Evolutionary conservation across 345 rosid genomes (phyloP).

Genomic region (Turnera subulata): DNA sequence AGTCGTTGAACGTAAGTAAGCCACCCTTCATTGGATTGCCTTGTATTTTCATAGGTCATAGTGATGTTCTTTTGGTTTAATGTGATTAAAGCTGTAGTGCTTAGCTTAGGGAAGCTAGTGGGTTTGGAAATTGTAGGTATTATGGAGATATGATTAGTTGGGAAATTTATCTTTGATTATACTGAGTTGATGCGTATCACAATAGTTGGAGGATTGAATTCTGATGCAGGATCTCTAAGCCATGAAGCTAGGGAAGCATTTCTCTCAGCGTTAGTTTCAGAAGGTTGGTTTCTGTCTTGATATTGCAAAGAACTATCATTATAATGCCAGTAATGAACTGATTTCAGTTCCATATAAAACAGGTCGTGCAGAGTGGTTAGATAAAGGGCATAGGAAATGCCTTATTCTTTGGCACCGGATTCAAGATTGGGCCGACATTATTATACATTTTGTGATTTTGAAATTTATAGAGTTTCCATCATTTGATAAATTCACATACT

Average conservation of each 20-base stretch:
- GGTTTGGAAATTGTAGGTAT: not conserved
- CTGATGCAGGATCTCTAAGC: conserved; percentile 67
- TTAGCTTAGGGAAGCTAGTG: not conserved
- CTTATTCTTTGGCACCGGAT: conserved; percentile 87
- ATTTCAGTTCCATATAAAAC: not conserved
- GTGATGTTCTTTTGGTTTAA: not conserved
- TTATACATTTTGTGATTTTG: conserved; percentile 56
- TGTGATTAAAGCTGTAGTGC: not conserved
- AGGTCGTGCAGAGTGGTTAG: conserved; percentile 98
- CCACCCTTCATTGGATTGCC: too few species aligned
- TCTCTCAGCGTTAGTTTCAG: conserved; percentile 79
- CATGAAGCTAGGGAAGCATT: conserved; percentile 91
- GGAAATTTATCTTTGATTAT: not conserved
- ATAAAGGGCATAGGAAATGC: conserved; percentile 88
- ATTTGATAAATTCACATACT: not conserved
- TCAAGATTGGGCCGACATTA: conserved; percentile 92
- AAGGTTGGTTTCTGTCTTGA: conserved; percentile 42
- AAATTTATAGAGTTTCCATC: not conserved
- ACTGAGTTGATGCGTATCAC: not conserved
- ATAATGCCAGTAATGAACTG: too few species aligned
- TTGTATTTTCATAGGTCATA: too few species aligned
- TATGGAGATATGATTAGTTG: too few species aligned
- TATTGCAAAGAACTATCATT: not conserved
- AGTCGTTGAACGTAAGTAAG: conserved; percentile 61
- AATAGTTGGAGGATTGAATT: not conserved